Evolutionary conservation across 345 rosid genomes (phyloP), one percentile per base, ranked within the genome.

Genomic region (Carallia pectinifolia): DNA sequence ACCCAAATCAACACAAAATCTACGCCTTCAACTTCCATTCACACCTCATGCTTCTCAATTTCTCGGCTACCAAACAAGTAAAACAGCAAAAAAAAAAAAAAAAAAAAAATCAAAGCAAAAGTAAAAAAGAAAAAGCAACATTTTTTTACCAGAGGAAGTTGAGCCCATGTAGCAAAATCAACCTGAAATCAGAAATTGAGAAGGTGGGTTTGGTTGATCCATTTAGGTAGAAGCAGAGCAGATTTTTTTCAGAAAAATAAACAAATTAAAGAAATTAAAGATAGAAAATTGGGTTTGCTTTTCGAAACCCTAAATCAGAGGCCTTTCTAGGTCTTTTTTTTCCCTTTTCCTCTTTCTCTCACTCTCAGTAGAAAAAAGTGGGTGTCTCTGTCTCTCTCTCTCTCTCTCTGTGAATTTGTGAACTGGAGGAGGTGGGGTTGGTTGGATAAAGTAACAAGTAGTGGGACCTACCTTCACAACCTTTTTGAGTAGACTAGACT

Each of bases 31-130:
- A n/a, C 9, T 34, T 38, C 17, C 19, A 52, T 16, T 61, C 50
- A 38, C 72, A 31, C 47, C 39, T 12, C 68, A 47, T 67, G 53
- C 19, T 39, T 33, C 44, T 1, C 70, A 58, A 47, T 63, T 73
- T 47, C 61, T 58, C 62, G 47, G 64, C 70, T 70, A 69, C 59
- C 66, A 62, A 67, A 76, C 64, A 65, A 50, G 38, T 33, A 68
- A 65, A 53, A 4, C 19, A n/a, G 23, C 5, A 17, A 33, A 44
- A 44, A 9, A 13, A 9, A 55, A 55, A 55, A 55, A 17, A 33
- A 44, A 44, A 9, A 13, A 9, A 55, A 55, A 55, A 55, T 55
- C 30, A 54, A 23, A 55, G 30, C 5, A 55, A 23, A 55, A 55
- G 30, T 7, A 23, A 29, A 55, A 55, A n/a, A 53, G n/a, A 4